Percentiles rank a stretch among this genome's conserved stretches.
Conservation (phyloP, 2,329 filamentous ascomycete species). For the Thermoascus crustaceus region DNA sequence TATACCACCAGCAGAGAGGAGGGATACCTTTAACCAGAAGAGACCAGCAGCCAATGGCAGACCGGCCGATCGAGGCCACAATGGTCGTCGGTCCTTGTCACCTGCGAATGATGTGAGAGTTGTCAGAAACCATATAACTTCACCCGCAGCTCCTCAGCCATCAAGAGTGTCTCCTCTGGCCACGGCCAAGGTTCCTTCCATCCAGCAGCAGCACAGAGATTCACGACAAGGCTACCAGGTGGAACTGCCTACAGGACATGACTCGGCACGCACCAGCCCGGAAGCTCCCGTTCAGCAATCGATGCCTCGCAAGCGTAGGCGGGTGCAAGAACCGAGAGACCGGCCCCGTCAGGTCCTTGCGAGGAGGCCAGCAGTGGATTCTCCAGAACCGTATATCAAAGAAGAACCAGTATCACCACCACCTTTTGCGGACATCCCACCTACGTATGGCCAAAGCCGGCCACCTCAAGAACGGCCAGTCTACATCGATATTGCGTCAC, state of each 20-base stretch:
- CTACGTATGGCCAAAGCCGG: constrained; percentile 21
- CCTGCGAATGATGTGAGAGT: constrained; percentile 49
- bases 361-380: constrained; percentile 26
- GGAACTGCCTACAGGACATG: constrained; percentile 18
- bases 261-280: constrained; percentile 38
- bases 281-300: constrained; percentile 33
- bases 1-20: constrained; percentile 23
- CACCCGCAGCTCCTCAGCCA: constrained; percentile 66
- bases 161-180: constrained; percentile 57
- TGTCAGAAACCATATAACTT: constrained; percentile 64
- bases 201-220: constrained; percentile 51
- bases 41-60: constrained; percentile 26
- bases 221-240: constrained; percentile 31
- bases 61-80: constrained; percentile 32
- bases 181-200: constrained; percentile 42
- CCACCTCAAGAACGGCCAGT: constrained; percentile 36
- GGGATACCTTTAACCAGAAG: constrained; percentile 18
- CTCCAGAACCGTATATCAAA: constrained; percentile 49
- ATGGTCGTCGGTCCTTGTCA: constrained; percentile 31
- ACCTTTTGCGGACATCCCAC: constrained; percentile 41
- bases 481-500: constrained; percentile 40
- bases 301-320: constrained; percentile 45
- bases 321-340: constrained; percentile 34
- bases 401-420: constrained; percentile 56
- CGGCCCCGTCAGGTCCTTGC: constrained; percentile 24